These are phyloP conservation scores for Pythium brachiatum DNA, from an alignment of 352 stramenopile species.

Conservation along the genomic window DNA sequence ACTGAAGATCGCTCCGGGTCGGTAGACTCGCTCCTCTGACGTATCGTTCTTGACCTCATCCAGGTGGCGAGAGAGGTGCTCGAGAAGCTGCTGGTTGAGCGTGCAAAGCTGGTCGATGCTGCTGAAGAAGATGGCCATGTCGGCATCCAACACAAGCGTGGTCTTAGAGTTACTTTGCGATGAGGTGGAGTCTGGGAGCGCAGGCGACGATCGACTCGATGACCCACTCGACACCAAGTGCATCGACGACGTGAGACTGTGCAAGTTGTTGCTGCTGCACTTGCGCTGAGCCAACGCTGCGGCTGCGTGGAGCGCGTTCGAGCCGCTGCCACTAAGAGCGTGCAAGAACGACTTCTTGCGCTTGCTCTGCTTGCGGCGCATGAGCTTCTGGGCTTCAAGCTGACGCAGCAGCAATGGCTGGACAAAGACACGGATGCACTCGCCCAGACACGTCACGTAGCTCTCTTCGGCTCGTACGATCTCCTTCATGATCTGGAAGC, in stretches of 20 bases:
- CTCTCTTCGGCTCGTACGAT: slow-evolving; percentile 82
- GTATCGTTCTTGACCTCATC: slow-evolving; percentile 52
- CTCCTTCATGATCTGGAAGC: slow-evolving; percentile 79
- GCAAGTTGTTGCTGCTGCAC: slow-evolving; percentile 46
- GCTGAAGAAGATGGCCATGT: slow-evolving; percentile 87
- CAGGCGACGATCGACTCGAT: slow-evolving; percentile 15
- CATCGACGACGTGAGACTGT: slow-evolving; percentile 32
- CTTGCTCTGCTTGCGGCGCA: slow-evolving; percentile 64
- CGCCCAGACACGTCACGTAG: slow-evolving; percentile 78
- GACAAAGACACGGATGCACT: slow-evolving; percentile 84
- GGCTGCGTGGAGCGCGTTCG: slow-evolving; percentile 30
- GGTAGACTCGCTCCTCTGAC: slow-evolving; percentile 27
- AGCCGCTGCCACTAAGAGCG: slow-evolving; percentile 44
- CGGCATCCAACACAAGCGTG: slow-evolving; percentile 67
- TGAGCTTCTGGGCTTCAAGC: slow-evolving; percentile 67
- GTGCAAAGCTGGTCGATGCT: slow-evolving; percentile 88
- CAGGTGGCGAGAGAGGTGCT: slow-evolving; percentile 77
- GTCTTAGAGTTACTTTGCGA: background rate
- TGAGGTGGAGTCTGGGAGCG: background rate
- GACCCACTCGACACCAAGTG: slow-evolving; percentile 16
- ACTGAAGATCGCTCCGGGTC: slow-evolving; percentile 76
- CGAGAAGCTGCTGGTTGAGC: slow-evolving; percentile 85
- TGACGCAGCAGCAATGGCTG: slow-evolving; percentile 76
- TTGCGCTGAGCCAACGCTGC: slow-evolving; percentile 31
- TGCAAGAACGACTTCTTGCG: slow-evolving; percentile 58